A percentile compares a stretch with the other conserved stretches of the same genome.
Evolutionary conservation across 2,329 filamentous ascomycete genomes (phyloP).

Genomic region (Phoma sp.): DNA sequence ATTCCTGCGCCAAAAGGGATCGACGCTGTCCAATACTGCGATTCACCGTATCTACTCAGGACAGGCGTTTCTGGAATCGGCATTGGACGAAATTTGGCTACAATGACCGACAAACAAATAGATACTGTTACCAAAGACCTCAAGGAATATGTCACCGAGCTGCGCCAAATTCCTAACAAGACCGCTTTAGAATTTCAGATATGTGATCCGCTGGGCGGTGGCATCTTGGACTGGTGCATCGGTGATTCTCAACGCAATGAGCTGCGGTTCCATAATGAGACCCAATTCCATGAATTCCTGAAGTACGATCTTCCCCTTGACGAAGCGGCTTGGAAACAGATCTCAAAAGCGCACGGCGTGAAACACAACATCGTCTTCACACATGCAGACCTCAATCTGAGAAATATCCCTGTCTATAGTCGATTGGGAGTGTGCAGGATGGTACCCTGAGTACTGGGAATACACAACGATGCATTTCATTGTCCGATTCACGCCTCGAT

Average conservation of each 20-base stretch:
- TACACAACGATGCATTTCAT: conserved; percentile 26
- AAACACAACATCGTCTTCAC: conserved; percentile 30
- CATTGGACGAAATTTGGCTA: conserved; percentile 20
- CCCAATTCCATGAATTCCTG: background rate
- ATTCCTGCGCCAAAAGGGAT: background rate
- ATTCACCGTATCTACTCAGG: conserved; percentile 26
- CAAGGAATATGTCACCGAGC: background rate
- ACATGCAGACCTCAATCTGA: conserved; percentile 29
- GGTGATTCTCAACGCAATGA: conserved; percentile 17
- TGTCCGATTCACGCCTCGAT: conserved; percentile 19
- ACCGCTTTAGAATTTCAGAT: conserved; percentile 14
- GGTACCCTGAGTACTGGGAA: conserved; percentile 37
- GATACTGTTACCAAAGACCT: background rate
- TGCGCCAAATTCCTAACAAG: background rate
- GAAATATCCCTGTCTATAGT: conserved; percentile 34
- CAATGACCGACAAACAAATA: conserved; percentile 10
- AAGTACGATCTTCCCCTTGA: background rate
- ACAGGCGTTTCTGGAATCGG: conserved; percentile 14
- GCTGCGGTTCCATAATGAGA: conserved; percentile 18
- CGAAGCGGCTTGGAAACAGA: background rate
- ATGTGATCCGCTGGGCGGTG: conserved; percentile 26
- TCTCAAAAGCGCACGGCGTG: conserved; percentile 13
- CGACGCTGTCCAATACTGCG: conserved; percentile 8
- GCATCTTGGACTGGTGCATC: conserved; percentile 27
- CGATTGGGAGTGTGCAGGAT: conserved; percentile 35